phyloP scores from a whole-genome alignment of 179 eudicot genomes.

The Spergularia azorica region DNA sequence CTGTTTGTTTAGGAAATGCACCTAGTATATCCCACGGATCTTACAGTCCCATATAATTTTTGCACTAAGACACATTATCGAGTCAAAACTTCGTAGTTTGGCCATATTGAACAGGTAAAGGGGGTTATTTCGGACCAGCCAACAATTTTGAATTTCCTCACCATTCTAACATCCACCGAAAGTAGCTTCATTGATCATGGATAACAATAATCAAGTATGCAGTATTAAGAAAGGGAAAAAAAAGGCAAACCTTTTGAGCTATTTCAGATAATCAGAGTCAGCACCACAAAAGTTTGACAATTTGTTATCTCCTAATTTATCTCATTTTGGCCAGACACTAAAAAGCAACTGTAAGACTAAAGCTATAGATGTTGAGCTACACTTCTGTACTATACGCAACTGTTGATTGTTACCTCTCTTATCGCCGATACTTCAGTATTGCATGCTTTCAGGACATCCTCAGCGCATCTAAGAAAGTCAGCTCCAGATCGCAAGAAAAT shows the following conservation, averaged over 20 bases:
- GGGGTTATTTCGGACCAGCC: not conserved
- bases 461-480: not conserved
- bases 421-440: not conserved
- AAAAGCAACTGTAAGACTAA: slow-evolving; percentile 7
- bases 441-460: not conserved
- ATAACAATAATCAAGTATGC: not conserved
- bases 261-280: slow-evolving; percentile 4
- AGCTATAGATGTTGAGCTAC: not conserved
- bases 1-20: not conserved
- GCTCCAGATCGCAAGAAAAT: not conserved
- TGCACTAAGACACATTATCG: too few species aligned
- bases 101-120: not conserved
- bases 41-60: too few species aligned
- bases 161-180: too few species aligned
- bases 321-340: not conserved
- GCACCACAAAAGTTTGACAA: too few species aligned
- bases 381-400: not conserved
- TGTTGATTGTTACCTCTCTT: not conserved
- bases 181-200: not conserved
- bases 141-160: not conserved
- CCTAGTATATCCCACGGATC: not conserved
- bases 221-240: not conserved
- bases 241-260: not conserved
- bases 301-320: too few species aligned
- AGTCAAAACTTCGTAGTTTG: too few species aligned